Evolutionary conservation across 2,329 filamentous ascomycete species (phyloP).

Genomic region (Aspergillus neotritici): DNA sequence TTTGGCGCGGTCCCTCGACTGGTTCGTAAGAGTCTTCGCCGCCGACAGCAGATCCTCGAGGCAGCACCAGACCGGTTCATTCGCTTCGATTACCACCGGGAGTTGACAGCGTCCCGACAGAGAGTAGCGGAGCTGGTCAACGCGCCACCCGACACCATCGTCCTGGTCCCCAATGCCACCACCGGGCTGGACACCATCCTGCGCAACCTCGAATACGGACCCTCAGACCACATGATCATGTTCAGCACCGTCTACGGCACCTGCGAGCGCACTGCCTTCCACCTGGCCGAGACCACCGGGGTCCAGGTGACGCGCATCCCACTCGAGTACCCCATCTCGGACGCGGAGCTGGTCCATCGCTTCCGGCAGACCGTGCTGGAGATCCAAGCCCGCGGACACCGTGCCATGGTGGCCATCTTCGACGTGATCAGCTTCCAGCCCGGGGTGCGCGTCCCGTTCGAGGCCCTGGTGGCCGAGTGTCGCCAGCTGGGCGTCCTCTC

Average conservation of each 20-base stretch:
- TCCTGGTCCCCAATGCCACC: slow-evolving; percentile 1
- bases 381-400: background rate
- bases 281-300: slow-evolving; percentile 1
- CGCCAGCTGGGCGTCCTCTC: background rate
- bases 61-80: slow-evolving; percentile 2
- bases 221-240: slow-evolving; percentile 1
- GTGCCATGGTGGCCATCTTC: background rate
- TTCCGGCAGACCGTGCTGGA: background rate
- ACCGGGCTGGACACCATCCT: slow-evolving; percentile 2
- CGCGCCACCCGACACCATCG: background rate
- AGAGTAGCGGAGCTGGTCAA: background rate
- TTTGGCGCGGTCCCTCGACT: slow-evolving; percentile 1
- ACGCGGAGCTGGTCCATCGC: background rate
- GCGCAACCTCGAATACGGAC: background rate
- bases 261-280: background rate
- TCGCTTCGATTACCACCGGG: background rate
- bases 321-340: slow-evolving; percentile 1
- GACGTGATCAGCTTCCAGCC: background rate
- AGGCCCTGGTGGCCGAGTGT: background rate
- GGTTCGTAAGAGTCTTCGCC: background rate
- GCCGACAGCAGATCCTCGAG: slow-evolving; percentile 1
- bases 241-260: slow-evolving; percentile 1
- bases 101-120: background rate
- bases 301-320: slow-evolving; percentile 2
- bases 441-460: slow-evolving; percentile 1